phyloP scores from a whole-genome alignment of 1,284 basidiomycete species.

The Moesziomyces antarcticus region DNA sequence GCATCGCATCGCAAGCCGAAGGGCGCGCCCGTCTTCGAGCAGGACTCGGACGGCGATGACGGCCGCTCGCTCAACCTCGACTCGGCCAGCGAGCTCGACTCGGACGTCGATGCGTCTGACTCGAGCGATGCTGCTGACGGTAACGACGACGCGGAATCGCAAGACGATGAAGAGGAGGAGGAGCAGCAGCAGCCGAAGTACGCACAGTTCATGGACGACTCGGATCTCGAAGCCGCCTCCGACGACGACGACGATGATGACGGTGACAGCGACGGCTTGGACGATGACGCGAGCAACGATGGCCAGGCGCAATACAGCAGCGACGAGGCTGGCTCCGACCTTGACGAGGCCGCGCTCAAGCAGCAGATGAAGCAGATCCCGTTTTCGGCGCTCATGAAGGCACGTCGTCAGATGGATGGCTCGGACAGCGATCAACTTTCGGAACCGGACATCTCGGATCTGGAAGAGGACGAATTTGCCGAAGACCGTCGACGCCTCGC shows the following conservation, averaged over 20 bases:
- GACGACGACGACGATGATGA: slow-evolving; percentile 60
- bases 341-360: slow-evolving; percentile 17
- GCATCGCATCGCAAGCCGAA: too few relatives aligned
- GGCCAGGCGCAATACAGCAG: slow-evolving; percentile 68
- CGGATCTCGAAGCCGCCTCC: slow-evolving; percentile 46
- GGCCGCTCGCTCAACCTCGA: slow-evolving; percentile 20
- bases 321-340: slow-evolving; percentile 26
- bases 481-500: slow-evolving; percentile 32
- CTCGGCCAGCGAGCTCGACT: slow-evolving; percentile 25
- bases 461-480: slow-evolving; percentile 56
- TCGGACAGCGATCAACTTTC: slow-evolving; percentile 15
- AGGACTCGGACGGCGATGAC: slow-evolving; percentile 37
- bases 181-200: slow-evolving; percentile 33
- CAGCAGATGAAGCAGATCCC: slow-evolving; percentile 55
- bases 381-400: slow-evolving; percentile 73
- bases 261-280: slow-evolving; percentile 73
- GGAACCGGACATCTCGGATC: slow-evolving; percentile 34
- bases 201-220: slow-evolving; percentile 64
- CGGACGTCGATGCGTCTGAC: slow-evolving; percentile 17
- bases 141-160: slow-evolving; percentile 1
- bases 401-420: slow-evolving; percentile 66
- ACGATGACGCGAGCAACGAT: not conserved
- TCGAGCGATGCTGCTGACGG: not conserved
- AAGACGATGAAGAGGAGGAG: slow-evolving; percentile 17
- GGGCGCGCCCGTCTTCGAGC: slow-evolving; percentile 21